Percentiles rank a stretch among this genome's conserved stretches.
phyloP scores from a whole-genome alignment of 2,329 filamentous ascomycete species.

The Neurospora crassa region DNA sequence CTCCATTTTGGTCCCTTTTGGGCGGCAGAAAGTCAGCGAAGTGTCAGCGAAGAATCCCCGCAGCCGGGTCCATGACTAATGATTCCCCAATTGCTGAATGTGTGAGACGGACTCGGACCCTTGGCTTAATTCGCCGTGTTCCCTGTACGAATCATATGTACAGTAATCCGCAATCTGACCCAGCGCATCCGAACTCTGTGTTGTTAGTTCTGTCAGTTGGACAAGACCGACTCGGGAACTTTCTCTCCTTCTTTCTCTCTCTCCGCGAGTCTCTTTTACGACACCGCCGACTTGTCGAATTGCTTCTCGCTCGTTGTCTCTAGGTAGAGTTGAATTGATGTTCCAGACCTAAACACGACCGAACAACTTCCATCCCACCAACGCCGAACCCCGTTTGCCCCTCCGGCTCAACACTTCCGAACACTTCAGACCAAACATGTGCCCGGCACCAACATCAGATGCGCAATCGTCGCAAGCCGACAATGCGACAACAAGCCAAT shows the following conservation, averaged over 20 bases:
- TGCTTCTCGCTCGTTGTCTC: neutral
- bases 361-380: neutral
- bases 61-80: conserved; percentile 6
- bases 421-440: neutral
- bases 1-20: neutral
- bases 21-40: neutral
- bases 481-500: conserved; percentile 4
- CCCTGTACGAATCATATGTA: conserved; percentile 1
- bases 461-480: neutral
- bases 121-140: conserved; percentile 3
- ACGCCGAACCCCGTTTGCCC: neutral
- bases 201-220: neutral
- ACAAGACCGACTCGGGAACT: neutral
- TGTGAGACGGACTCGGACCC: neutral
- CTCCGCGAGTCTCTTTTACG: neutral
- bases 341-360: neutral
- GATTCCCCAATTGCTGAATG: neutral
- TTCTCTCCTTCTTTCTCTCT: neutral
- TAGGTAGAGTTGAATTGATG: neutral
- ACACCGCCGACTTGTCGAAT: neutral
- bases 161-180: neutral
- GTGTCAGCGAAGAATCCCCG: neutral
- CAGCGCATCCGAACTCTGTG: neutral
- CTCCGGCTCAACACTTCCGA: neutral
- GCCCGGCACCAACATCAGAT: neutral